Evolutionary conservation across 305 asterid species (phyloP).

Genomic region (Fraxinus platypoda): DNA sequence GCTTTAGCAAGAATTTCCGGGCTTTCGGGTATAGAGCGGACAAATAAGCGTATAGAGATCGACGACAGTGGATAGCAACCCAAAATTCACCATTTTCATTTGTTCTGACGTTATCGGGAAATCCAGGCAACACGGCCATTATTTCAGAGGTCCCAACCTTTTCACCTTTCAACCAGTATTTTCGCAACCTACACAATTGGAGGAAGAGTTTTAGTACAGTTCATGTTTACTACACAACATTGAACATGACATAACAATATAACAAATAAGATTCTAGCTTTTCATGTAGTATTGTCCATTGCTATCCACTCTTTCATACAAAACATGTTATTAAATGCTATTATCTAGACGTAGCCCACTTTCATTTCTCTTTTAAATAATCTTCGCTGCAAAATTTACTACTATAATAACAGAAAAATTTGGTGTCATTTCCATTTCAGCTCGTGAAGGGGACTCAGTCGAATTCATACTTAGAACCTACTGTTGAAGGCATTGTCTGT

Average conservation of each 20-base stretch:
- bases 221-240: background rate
- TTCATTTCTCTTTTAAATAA: background rate
- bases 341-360: background rate
- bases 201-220: background rate
- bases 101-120: slow-evolving; percentile 77
- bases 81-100: slow-evolving; percentile 82
- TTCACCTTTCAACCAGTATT: slow-evolving; percentile 85
- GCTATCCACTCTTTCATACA: background rate
- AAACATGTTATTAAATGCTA: background rate
- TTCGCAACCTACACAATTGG: slow-evolving; percentile 46
- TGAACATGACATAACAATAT: background rate
- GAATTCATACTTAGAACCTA: background rate
- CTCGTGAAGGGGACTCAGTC: background rate
- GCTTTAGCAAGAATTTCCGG: slow-evolving; percentile 61
- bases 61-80: slow-evolving; percentile 81
- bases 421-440: background rate
- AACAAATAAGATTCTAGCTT: background rate
- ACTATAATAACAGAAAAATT: background rate
- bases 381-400: background rate
- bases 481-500: background rate
- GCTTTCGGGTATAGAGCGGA: slow-evolving; percentile 45
- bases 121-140: slow-evolving; percentile 71
- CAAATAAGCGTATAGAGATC: slow-evolving; percentile 51
- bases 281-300: background rate
- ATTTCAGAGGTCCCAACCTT: slow-evolving; percentile 61